Evolutionary conservation across 148 eudicot species (phyloP).

Genomic region (Persicaria tinctoria): DNA sequence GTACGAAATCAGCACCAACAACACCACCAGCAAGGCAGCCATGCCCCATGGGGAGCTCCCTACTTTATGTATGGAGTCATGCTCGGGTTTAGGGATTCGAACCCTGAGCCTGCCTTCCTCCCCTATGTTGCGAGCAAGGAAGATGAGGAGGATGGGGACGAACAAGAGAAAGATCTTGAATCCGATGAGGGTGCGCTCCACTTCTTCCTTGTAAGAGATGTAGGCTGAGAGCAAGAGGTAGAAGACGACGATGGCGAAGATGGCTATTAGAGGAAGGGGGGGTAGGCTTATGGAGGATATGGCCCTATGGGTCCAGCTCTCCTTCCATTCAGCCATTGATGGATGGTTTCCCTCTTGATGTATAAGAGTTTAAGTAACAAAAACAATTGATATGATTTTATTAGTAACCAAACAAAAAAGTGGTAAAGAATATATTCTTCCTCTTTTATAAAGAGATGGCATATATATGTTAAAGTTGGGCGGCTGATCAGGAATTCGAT

Average conservation of each 20-base stretch:
- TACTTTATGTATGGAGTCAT: background rate
- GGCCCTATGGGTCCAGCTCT: background rate
- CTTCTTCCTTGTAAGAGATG: conserved; percentile 18
- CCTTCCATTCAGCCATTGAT: conserved; percentile 10
- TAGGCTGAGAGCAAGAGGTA: conserved; percentile 22
- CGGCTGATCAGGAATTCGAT: background rate
- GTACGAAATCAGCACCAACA: conserved; percentile 19
- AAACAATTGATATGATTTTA: background rate
- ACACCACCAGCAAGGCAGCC: conserved; percentile 10
- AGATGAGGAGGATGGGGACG: conserved; percentile 18
- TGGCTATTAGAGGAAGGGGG: conserved; percentile 24
- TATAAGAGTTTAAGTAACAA: background rate
- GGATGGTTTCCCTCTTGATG: background rate
- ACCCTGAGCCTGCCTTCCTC: conserved; percentile 9
- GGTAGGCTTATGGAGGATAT: conserved; percentile 20
- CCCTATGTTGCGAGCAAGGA: conserved; percentile 12
- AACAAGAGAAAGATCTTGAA: conserved; percentile 24
- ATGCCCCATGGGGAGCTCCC: conserved; percentile 18
- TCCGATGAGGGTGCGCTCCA: conserved; percentile 12
- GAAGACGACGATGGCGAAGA: conserved; percentile 21
- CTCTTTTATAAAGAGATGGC: background rate
- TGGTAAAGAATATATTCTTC: conserved; percentile 8
- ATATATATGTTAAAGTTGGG: background rate
- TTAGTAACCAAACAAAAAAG: background rate
- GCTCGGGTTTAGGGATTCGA: conserved; percentile 6